Percentiles rank a stretch among this genome's conserved stretches.
Conservation (phyloP, 116 monocot genomes). For the Posidonia oceanica region DNA sequence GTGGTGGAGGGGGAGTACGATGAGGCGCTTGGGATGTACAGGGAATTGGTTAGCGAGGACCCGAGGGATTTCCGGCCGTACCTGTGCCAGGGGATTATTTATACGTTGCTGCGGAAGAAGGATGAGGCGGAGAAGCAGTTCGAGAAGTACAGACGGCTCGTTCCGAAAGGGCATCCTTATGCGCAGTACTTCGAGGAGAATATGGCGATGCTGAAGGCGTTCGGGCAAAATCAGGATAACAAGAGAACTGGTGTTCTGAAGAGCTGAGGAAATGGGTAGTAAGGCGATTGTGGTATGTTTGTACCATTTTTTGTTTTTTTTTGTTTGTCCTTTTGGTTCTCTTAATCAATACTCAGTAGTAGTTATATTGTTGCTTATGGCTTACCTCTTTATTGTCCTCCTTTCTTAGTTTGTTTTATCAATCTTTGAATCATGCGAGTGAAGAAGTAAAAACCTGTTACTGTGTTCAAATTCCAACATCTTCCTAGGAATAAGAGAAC, state of each 20-base stretch:
- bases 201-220: conserved; percentile 45
- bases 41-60: conserved; percentile 51
- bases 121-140: conserved; percentile 72
- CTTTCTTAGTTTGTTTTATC: no score
- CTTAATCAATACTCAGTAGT: no score
- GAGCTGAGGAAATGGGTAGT: not conserved
- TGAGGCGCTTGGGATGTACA: conserved; percentile 37
- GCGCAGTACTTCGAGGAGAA: conserved; percentile 47
- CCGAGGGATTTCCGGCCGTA: conserved; percentile 75
- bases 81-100: conserved; percentile 65
- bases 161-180: conserved; percentile 69
- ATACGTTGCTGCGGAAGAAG: conserved; percentile 56
- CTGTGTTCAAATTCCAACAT: no score
- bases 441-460: no score
- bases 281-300: not conserved
- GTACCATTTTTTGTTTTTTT: not conserved
- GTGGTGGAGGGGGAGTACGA: conserved; percentile 43
- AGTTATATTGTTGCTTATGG: no score
- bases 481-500: no score
- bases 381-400: no score
- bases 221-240: conserved; percentile 28
- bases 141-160: conserved; percentile 52
- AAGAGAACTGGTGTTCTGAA: conserved; percentile 12
- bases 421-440: no score
- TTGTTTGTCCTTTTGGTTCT: not conserved